Evolutionary conservation across 1,284 basidiomycete species (phyloP), one percentile per base, ranked within the genome.

Genomic region (Somion occarium): DNA sequence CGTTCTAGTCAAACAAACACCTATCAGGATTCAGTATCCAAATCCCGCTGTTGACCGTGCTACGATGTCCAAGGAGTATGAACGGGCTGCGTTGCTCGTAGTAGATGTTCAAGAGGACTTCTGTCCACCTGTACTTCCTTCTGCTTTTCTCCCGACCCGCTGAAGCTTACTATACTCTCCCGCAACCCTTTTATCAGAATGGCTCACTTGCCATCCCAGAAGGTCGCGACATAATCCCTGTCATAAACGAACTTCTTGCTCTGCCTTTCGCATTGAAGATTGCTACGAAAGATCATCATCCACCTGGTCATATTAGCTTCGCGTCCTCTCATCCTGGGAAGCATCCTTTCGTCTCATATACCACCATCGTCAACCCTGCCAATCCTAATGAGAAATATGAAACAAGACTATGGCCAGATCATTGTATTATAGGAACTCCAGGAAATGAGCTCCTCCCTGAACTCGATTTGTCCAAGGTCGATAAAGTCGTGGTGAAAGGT

Each of bases 21-120:
- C 34, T n/a, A 37, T 37, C 34, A 11, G 34, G 34, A n/a, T 11
- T 37, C 9, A n/a, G 34, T 37, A 9, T 37, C n/a, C 34, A 37
- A 11, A 37, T 9, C 34, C 34, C 11, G 9, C 34, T n/a, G 34
- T n/a, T n/a, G n/a, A 37, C 9, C 9, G 34, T 37, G 34, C 34
- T 11, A 41, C 19, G 30, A 34, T 34, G 30, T 15, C 7, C 30
- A 34, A 34, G 30, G 30, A 15, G 7, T 34, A 7, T 7, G 30
- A 34, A 34, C 7, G 20, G 34, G n/a, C 34, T 30, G 80, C 78
- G 0, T 68, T 83, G 38, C 58, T 83, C 45, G 64, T 82, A 41
- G 73, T 83, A 41, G 83, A 85, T 63, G 70, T 82, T 12, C 82
- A 85, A 61, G 73, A 83, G 60, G 82, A 85, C 66, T 85, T 85